These are phyloP conservation scores for Clarkia xantiana DNA, from an alignment of 345 rosid species.

Conservation along the genomic window DNA sequence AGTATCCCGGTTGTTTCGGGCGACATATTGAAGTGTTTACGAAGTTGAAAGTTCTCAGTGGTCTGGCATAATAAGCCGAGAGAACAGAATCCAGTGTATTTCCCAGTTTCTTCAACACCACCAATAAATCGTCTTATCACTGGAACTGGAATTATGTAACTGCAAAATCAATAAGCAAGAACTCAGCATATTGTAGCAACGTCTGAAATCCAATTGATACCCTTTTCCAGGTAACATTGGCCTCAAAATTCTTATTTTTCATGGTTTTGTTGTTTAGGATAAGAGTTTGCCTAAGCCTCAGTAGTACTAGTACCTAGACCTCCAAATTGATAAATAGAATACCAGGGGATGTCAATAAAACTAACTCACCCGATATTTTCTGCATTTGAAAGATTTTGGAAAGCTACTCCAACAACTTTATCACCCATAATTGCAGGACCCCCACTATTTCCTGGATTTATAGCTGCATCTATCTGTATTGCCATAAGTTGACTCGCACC, in stretches of 20 bases:
- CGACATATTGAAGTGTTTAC: slow-evolving; percentile 42
- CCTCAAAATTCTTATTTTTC: too few species aligned
- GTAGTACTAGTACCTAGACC: neutral
- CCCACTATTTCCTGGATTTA: slow-evolving; percentile 85
- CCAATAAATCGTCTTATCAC: slow-evolving; percentile 65
- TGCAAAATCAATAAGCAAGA: slow-evolving; percentile 18
- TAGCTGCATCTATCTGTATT: slow-evolving; percentile 90
- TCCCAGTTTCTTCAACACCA: slow-evolving; percentile 60
- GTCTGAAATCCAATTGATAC: neutral
- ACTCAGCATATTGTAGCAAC: neutral
- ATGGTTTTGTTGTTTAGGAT: too few species aligned
- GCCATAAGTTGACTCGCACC: slow-evolving; percentile 85
- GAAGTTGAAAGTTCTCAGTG: slow-evolving; percentile 68
- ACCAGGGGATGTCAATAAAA: neutral
- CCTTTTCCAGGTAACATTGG: neutral
- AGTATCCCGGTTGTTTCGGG: slow-evolving; percentile 73
- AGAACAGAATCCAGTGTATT: slow-evolving; percentile 66
- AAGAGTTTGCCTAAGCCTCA: too few species aligned
- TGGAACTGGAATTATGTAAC: slow-evolving; percentile 82
- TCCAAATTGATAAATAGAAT: neutral
- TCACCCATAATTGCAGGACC: slow-evolving; percentile 85
- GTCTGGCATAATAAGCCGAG: slow-evolving; percentile 78
- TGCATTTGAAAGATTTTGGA: slow-evolving; percentile 84
- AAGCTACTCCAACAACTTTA: slow-evolving; percentile 82
- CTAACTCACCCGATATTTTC: slow-evolving; percentile 81